Evolutionary conservation across 2,329 filamentous ascomycete species (phyloP), one percentile per base, ranked within the genome.

Genomic region (Penicillium olsonii): DNA sequence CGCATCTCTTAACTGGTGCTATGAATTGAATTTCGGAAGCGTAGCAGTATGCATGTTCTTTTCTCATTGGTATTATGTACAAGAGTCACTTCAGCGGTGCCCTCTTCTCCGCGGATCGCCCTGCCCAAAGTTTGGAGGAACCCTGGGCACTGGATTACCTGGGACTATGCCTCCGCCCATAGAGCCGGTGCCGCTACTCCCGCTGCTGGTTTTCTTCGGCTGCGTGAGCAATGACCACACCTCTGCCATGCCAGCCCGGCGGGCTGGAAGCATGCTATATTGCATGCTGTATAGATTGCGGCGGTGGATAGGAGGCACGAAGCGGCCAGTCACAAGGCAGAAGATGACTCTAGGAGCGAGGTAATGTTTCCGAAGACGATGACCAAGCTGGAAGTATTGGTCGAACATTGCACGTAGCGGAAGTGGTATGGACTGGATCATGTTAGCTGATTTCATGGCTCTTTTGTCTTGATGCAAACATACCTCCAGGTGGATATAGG

Each of bases 211-310:
- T 45, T 69, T 71, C 43, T 67, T 70, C 10, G 65, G 59, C 47
- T 81, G 74, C 57, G 82, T 87, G 47, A 94, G 73, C 33, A 83
- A 81, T 37, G 81, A 78, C 94, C 95, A 99, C 68, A 97, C 87
- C 66, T 96, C 91, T 61, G 82, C 78, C 49, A 97, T 87, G 2
- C 87, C 85, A 0, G 90, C 87, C 37, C 95, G 78, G 45, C 83
- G 82, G 7, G 89, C 87, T 0, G 95, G 95, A 34, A 99, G 79
- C 90, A 97, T 97, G 74, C 90, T 95, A 72, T 99, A 99, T 73
- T 99, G 94, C 63, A 99, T 78, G 60, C 90, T 95, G 73, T 99
- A 99, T 42, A 99, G 78, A 65, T 94, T 95, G 66, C 92, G 92
- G 44, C 95, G 84, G 67, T 96, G 92, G 41, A 99, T 95, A 0